A percentile compares a stretch with the other conserved stretches of the same genome.
Evolutionary conservation across 1,284 basidiomycete species (phyloP).

Genomic region (Rhodotorula sp.): DNA sequence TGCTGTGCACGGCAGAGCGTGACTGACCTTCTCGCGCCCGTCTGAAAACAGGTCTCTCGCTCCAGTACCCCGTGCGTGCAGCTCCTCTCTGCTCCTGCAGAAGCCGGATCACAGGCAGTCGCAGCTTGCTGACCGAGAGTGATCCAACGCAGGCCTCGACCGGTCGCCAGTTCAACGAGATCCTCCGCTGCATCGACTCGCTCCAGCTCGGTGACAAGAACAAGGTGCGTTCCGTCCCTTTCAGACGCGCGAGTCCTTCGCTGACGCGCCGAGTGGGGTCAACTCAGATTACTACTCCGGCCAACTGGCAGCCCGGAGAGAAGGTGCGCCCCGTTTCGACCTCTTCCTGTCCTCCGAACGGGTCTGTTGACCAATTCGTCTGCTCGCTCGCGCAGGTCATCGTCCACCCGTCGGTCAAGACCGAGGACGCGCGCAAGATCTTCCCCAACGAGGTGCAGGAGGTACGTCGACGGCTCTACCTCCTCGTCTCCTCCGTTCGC

Average conservation of each 20-base stretch:
- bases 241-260: background rate
- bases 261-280: constrained; percentile 19
- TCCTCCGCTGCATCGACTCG: constrained; percentile 72
- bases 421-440: constrained; percentile 82
- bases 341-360: too few relatives aligned
- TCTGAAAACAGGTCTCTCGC: constrained; percentile 55
- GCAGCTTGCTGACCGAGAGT: constrained; percentile 53
- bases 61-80: constrained; percentile 73
- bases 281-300: constrained; percentile 55
- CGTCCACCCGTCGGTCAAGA: constrained; percentile 61
- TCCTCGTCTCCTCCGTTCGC: too few relatives aligned
- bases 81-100: background rate
- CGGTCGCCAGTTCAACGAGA: constrained; percentile 49
- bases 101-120: background rate
- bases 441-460: constrained; percentile 63
- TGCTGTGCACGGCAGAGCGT: too few relatives aligned
- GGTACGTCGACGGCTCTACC: constrained; percentile 43
- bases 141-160: constrained; percentile 49
- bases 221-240: constrained; percentile 51
- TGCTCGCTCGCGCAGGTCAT: constrained; percentile 65
- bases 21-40: too few relatives aligned
- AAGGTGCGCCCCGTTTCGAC: too few relatives aligned
- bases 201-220: constrained; percentile 93
- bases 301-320: constrained; percentile 91
- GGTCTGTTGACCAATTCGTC: too few relatives aligned